These are phyloP conservation scores for Aspergillus pseudotamarii DNA, from an alignment of 2,329 filamentous ascomycete species.

Conservation along the genomic window DNA sequence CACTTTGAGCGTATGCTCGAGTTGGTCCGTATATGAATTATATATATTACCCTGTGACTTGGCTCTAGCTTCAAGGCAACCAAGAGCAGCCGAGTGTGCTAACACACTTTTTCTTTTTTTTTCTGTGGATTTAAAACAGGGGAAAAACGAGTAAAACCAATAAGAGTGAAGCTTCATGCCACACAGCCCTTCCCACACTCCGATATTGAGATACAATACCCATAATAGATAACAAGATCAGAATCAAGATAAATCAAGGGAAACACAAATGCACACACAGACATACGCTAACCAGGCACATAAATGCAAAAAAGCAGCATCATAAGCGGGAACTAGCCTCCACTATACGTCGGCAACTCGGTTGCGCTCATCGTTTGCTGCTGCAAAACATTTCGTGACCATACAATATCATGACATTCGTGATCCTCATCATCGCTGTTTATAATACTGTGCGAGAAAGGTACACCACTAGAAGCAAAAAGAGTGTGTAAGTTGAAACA, in stretches of 20 bases:
- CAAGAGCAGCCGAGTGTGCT: conserved; percentile 3
- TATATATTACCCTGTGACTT: conserved; percentile 2
- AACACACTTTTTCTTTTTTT: not conserved
- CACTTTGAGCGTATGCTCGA: not conserved
- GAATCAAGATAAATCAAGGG: conserved; percentile 13
- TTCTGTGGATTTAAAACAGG: not conserved
- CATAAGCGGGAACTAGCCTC: conserved; percentile 28
- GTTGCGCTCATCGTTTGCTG: conserved; percentile 26
- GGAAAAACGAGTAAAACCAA: conserved; percentile 10
- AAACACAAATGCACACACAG: not conserved
- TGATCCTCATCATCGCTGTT: conserved; percentile 45
- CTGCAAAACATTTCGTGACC: conserved; percentile 32
- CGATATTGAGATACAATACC: conserved; percentile 10
- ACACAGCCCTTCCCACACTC: conserved; percentile 22
- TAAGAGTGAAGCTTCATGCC: conserved; percentile 18
- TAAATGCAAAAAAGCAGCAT: conserved; percentile 20
- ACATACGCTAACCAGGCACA: conserved; percentile 23
- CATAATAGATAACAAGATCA: not conserved
- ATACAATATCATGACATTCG: conserved; percentile 46
- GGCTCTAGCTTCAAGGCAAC: not conserved
- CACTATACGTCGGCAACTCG: conserved; percentile 26
- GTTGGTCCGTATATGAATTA: conserved; percentile 1
- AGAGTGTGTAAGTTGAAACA: conserved; percentile 29
- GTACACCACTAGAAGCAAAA: conserved; percentile 40
- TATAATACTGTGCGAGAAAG: conserved; percentile 41